phyloP scores from a whole-genome alignment of 441 rosid genomes.

The Eruca vesicaria region DNA sequence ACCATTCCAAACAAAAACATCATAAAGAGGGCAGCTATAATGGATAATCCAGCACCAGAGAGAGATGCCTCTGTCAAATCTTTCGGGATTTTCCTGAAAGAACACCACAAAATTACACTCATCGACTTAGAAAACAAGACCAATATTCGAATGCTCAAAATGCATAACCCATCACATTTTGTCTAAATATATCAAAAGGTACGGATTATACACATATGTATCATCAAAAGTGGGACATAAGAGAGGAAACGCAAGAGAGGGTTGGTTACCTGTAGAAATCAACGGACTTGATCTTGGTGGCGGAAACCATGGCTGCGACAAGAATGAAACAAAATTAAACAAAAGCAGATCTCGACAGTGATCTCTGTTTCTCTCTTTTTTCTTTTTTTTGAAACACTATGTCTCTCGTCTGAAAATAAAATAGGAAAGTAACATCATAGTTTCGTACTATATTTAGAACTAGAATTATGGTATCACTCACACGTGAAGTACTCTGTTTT shows the following conservation, averaged over 20 bases:
- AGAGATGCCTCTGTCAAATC: conserved; percentile 97
- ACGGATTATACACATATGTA: background rate
- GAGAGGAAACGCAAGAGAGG: background rate
- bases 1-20: conserved; percentile 99
- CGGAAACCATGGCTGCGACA: conserved; percentile 58
- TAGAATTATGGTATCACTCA: background rate
- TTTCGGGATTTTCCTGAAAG: conserved; percentile 88
- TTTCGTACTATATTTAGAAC: background rate
- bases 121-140: background rate
- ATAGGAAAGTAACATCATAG: background rate
- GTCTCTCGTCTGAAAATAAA: background rate
- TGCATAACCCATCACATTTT: background rate
- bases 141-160: background rate
- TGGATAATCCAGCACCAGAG: conserved; percentile 93
- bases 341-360: conserved; percentile 6
- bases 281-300: conserved; percentile 80
- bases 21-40: conserved; percentile 80
- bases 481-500: background rate
- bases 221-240: background rate
- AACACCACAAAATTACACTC: conserved; percentile 8
- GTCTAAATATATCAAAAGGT: no score
- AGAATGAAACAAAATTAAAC: background rate
- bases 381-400: no score
- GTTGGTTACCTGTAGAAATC: conserved; percentile 88
- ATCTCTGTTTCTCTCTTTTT: background rate